Conservation (phyloP, 2,329 filamentous ascomycete genomes). For the Drechslerella stenobrocha region DNA sequence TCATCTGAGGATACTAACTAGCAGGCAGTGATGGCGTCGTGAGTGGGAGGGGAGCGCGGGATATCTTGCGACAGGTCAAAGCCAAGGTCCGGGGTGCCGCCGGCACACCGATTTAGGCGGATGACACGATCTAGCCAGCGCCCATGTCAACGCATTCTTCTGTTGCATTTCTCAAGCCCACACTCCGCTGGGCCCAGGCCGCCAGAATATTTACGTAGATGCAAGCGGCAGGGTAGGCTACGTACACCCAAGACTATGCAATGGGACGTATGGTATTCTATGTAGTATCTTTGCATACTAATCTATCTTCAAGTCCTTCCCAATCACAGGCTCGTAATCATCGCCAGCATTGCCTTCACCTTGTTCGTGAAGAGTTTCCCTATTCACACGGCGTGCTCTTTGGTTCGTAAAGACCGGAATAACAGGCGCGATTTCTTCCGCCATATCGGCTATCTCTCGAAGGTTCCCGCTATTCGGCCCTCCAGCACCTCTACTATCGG, state of each 20-base stretch:
- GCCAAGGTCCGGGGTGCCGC: conserved; percentile 17
- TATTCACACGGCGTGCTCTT: no score
- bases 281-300: no score
- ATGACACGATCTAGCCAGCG: neutral
- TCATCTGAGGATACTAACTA: neutral
- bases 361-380: neutral
- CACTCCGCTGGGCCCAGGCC: no score
- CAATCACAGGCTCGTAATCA: neutral
- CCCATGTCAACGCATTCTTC: conserved; percentile 2
- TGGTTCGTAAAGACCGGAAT: no score
- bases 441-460: no score
- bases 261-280: neutral
- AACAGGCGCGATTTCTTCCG: no score
- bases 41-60: conserved; percentile 9
- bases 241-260: no score
- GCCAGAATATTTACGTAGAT: neutral
- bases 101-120: conserved; percentile 7
- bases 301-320: neutral
- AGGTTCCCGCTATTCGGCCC: no score
- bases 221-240: neutral
- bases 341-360: neutral
- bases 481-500: no score
- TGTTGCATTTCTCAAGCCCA: conserved; percentile 13
- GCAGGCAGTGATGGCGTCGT: conserved; percentile 7
- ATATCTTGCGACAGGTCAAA: conserved; percentile 12